phyloP scores from a whole-genome alignment of 345 rosid genomes.

The Boechera stricta region DNA sequence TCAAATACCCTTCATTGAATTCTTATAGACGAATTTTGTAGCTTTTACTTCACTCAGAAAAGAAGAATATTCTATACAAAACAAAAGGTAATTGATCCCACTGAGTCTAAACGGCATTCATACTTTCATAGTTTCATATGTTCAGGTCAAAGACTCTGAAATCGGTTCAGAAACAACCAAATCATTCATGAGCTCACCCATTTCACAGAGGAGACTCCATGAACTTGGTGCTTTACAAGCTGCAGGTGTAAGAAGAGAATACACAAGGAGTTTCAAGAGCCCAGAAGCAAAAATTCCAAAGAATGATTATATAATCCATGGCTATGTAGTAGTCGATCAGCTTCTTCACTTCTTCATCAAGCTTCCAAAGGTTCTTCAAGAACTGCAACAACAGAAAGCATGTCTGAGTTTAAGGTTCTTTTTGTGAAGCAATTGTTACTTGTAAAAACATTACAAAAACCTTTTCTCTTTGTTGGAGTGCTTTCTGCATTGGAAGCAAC shows the following conservation, averaged over 20 bases:
- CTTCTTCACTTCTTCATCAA: constrained; percentile 44
- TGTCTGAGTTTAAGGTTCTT: constrained; percentile 5
- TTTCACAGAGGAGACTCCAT: constrained; percentile 3
- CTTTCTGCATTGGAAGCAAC: constrained; percentile 49
- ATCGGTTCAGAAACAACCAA: constrained; percentile 1
- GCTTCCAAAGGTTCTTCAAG: constrained; percentile 86
- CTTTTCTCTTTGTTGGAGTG: constrained; percentile 60
- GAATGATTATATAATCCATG: constrained; percentile 19
- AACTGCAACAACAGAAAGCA: constrained; percentile 51
- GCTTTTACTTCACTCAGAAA: not conserved
- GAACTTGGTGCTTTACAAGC: constrained; percentile 18
- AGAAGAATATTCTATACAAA: too few relatives aligned
- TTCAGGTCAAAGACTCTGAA: not conserved
- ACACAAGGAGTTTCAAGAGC: constrained; percentile 32
- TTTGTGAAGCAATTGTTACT: constrained; percentile 6
- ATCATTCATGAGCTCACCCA: not conserved
- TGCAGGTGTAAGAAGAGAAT: constrained; percentile 23
- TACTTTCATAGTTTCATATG: not conserved
- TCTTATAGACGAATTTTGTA: not conserved
- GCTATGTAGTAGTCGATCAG: not conserved
- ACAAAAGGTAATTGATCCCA: not conserved
- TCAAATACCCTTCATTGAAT: not conserved
- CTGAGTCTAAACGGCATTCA: not conserved
- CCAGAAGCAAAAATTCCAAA: constrained; percentile 16
- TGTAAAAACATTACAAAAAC: constrained; percentile 42